Conservation (phyloP, 352 stramenopile genomes). For the Globisporangium nodosum region DNA sequence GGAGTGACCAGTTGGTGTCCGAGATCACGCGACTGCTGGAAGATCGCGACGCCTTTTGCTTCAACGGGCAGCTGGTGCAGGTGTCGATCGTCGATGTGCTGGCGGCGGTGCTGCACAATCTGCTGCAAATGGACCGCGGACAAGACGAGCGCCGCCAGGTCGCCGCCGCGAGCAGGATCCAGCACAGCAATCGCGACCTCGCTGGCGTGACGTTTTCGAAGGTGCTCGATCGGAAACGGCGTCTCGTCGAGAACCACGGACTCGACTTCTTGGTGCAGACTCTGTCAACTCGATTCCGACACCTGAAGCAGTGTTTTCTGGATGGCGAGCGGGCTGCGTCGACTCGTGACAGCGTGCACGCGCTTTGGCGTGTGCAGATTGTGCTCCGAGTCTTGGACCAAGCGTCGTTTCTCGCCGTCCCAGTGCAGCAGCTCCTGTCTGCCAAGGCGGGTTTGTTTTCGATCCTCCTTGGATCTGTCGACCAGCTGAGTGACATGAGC, state of each 20-base stretch:
- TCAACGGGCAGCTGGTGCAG: slow-evolving; percentile 19
- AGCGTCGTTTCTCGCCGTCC: slow-evolving; percentile 42
- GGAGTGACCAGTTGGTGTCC: neutral
- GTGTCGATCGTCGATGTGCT: slow-evolving; percentile 26
- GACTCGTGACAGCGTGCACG: slow-evolving; percentile 12
- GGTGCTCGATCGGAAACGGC: slow-evolving; percentile 28
- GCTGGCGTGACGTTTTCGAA: slow-evolving; percentile 20
- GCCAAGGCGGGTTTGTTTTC: slow-evolving; percentile 24
- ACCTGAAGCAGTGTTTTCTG: slow-evolving; percentile 3
- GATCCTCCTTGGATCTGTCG: slow-evolving; percentile 34
- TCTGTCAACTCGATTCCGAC: slow-evolving; percentile 11
- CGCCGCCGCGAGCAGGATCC: slow-evolving; percentile 1
- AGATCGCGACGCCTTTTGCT: slow-evolving; percentile 25
- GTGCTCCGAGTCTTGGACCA: slow-evolving; percentile 64
- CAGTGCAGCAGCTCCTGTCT: slow-evolving; percentile 48
- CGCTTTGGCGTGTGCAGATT: slow-evolving; percentile 32
- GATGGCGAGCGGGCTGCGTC: slow-evolving; percentile 1
- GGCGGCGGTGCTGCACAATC: slow-evolving; percentile 31
- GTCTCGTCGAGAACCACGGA: slow-evolving; percentile 34
- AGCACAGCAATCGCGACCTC: neutral
- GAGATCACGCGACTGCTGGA: slow-evolving; percentile 15
- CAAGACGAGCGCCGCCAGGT: neutral
- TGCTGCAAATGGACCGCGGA: slow-evolving; percentile 33
- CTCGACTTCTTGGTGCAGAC: slow-evolving; percentile 22
- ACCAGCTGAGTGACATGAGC: slow-evolving; percentile 24